Base-by-base conservation (phyloP, 352 stramenopile genomes). In the Thalassiosira exigua region DNA sequence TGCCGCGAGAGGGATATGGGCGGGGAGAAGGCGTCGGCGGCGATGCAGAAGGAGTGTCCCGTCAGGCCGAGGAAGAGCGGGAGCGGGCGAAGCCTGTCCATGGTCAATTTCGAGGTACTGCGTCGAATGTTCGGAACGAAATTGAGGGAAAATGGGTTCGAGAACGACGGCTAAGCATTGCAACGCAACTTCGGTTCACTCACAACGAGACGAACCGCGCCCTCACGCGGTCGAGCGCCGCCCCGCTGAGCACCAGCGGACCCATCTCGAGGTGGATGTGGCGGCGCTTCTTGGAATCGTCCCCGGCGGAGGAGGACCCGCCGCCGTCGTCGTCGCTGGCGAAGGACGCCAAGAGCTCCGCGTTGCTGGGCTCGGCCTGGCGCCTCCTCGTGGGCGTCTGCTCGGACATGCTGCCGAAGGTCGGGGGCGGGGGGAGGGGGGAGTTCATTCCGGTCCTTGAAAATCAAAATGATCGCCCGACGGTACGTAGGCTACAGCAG, bases 51-150 rank as follows among this genome's bases (percentile, higher is more conserved):
- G 4, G 74, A 75, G 7, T 73, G 64, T 17, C 79, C 80, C 14
- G 75, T 81, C 14, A 94, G 61, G 24, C 89, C 89, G 2, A 94
- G 60, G 68, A 94, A 94, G 1, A 84, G 22, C 9, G 81, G 83
- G 29, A 92, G 68, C 4, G 86, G 86, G 12, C 86, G 78, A 1
- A 92, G 70, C 21, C 84, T 91, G 46, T 92, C 70, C 41, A 89
- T 84, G 33, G 69, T 84, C 11, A 85, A 36, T 70, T 60, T 68
- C 29, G 76, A 85, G 41, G 76, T 85, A 65, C 74, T 82, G 56
- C 14, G 17, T 27, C 4, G 9, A 27, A 21, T 24, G 11, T 19
- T 56, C 11, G 39, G 39, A 17, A 17, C 39, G 39, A n/a, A n/a
- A n/a, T n/a, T n/a, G n/a, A n/a, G n/a, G n/a, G n/a, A 44, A 44